Base-by-base conservation (phyloP, 1,139 yeast genomes). In the Pichia sp. region DNA sequence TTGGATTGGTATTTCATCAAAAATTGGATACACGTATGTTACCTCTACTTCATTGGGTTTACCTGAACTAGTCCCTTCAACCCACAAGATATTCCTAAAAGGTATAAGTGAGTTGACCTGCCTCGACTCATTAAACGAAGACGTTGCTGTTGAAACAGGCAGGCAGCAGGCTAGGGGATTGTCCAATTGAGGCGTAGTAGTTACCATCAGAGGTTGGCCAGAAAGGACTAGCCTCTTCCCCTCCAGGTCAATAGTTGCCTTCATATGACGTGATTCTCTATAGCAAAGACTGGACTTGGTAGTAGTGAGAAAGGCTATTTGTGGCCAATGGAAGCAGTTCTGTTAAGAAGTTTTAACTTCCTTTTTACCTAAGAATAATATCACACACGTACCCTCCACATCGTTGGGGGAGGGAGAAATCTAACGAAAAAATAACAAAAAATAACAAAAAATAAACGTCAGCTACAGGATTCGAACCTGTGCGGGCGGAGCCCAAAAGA, bases 391-490 rank as follows among this genome's bases (percentile, higher is more conserved):
- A 36, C 41, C 41, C 41, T n/a, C 16, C n/a, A n/a, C 10, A 32
- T 32, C 16, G 41, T 13, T 10, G 41, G 41, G 41, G n/a, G n/a
- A 15, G 26, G 26, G 26, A 23, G 26, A 23, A 23, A 23, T 36
- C n/a, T 36, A 13, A 10, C 10, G 7, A 23, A 13, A 42, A 8
- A 11, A 30, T 11, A 30, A 41, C n/a, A 23, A 13, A 42, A 8
- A 11, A 30, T 11, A 30, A 41, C n/a, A 23, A 23, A 23, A 23
- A 23, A 48, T 38, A 44, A 55, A 42, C 67, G 67, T 63, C 67
- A 64, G 65, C 67, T 61, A 64, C 70, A 67, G 70, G 70, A 65
- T 64, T 67, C 68, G 70, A 67, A 67, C 70, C 70, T 67, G 70
- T 67, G 70, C 70, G 70, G 69, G 70, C 64, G 62, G 58, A 67